Percentiles rank a stretch among this genome's conserved stretches.
Evolutionary conservation across 352 stramenopile genomes (phyloP).

Genomic region (Globisporangium cylindrosporum): DNA sequence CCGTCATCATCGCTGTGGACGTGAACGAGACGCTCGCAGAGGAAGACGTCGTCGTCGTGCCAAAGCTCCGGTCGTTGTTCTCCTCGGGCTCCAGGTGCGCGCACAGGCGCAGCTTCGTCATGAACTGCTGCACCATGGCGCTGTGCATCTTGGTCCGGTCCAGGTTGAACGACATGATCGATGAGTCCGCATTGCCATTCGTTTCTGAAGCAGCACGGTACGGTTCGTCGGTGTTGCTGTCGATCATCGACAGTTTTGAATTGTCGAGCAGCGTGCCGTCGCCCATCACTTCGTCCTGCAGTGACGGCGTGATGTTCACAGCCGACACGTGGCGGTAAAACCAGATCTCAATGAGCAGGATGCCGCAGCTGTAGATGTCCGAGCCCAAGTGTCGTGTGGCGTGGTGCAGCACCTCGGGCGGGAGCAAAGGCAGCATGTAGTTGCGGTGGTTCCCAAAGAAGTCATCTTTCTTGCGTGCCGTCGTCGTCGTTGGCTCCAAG

Average conservation of each 20-base stretch:
- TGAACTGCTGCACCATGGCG: slow-evolving; percentile 42
- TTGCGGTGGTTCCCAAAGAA: slow-evolving; percentile 11
- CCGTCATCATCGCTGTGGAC: slow-evolving; percentile 33
- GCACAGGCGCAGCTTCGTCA: slow-evolving; percentile 43
- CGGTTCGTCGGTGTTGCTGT: slow-evolving; percentile 8
- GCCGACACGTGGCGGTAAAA: slow-evolving; percentile 46
- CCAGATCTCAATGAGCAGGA: slow-evolving; percentile 58
- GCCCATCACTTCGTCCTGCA: slow-evolving; percentile 16
- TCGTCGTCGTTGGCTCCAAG: slow-evolving; percentile 9
- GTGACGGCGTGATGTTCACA: slow-evolving; percentile 22
- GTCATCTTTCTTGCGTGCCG: background rate
- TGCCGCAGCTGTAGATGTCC: slow-evolving; percentile 59
- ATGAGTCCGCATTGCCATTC: background rate
- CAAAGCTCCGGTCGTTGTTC: slow-evolving; percentile 39
- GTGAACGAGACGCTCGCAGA: slow-evolving; percentile 31
- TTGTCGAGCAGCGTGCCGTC: slow-evolving; percentile 7
- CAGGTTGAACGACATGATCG: slow-evolving; percentile 9
- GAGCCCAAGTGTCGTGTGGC: slow-evolving; percentile 30
- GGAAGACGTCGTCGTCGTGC: slow-evolving; percentile 35
- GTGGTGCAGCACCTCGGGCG: slow-evolving; percentile 43
- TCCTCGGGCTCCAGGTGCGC: slow-evolving; percentile 31
- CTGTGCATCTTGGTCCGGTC: slow-evolving; percentile 25
- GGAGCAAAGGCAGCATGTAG: slow-evolving; percentile 38
- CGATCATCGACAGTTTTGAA: slow-evolving; percentile 11
- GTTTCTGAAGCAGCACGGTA: background rate